Evolutionary conservation across 2,329 filamentous ascomycete species (phyloP).

Genomic region (Colletotrichum tabaci): DNA sequence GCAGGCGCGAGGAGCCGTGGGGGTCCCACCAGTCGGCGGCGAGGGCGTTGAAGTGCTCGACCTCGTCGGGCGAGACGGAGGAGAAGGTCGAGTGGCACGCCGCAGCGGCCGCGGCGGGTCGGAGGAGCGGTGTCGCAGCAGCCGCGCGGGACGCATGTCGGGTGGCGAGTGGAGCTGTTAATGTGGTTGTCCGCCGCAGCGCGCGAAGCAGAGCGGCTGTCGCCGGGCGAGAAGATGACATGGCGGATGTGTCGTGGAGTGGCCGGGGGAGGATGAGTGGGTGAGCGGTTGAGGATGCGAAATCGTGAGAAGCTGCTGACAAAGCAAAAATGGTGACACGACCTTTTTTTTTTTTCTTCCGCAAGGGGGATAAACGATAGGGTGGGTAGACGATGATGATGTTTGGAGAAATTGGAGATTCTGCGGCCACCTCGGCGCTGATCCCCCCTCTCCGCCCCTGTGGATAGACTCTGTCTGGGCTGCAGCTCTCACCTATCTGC

Average conservation of each 20-base stretch:
- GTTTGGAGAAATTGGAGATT: conserved; percentile 22
- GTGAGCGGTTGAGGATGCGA: conserved; percentile 42
- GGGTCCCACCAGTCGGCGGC: conserved; percentile 98
- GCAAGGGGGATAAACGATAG: neutral
- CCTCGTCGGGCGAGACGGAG: conserved; percentile 89
- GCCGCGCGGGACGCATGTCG: conserved; percentile 18
- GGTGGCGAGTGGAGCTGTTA: neutral
- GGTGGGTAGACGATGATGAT: neutral
- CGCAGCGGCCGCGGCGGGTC: neutral
- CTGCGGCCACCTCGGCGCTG: conserved; percentile 10
- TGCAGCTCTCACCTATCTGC: conserved; percentile 21
- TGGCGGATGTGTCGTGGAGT: conserved; percentile 18
- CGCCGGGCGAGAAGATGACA: conserved; percentile 40
- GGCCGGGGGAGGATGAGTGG: neutral
- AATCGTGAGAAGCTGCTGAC: conserved; percentile 28
- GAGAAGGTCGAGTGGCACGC: conserved; percentile 59
- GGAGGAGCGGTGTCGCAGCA: conserved; percentile 11
- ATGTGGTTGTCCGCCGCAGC: conserved; percentile 24
- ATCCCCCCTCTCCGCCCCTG: neutral
- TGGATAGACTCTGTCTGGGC: neutral
- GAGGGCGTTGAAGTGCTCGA: conserved; percentile 94
- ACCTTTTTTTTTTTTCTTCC: too few species aligned
- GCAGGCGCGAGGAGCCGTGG: conserved; percentile 88
- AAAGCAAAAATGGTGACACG: conserved; percentile 44
- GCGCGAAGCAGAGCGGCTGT: conserved; percentile 36